Percentiles rank a stretch among this genome's conserved stretches.
These are phyloP conservation scores for Persicaria tinctoria DNA, from an alignment of 148 eudicot species.

Conservation along the genomic window DNA sequence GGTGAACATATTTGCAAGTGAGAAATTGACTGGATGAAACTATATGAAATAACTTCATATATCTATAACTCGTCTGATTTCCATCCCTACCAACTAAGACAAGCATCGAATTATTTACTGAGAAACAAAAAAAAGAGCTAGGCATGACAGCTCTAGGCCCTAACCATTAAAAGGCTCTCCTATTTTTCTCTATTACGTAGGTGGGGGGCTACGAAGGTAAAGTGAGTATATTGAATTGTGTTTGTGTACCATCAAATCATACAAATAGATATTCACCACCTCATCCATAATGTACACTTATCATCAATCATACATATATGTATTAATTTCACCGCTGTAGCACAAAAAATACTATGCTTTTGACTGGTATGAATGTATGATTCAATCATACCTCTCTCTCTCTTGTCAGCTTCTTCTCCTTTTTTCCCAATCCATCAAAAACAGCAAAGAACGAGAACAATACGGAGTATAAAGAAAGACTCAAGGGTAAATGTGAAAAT, in stretches of 20 bases:
- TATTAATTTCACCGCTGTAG: not conserved
- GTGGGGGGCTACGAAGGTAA: not conserved
- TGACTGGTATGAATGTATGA: not conserved
- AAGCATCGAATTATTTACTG: too few species aligned
- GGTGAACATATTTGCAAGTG: too few species aligned
- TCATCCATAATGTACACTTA: not conserved
- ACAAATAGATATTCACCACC: not conserved
- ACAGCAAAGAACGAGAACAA: too few species aligned
- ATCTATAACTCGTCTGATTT: too few species aligned
- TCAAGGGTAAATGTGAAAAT: too few species aligned
- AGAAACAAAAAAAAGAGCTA: not conserved
- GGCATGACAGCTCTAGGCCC: not conserved
- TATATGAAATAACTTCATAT: too few species aligned
- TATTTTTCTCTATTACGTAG: not conserved
- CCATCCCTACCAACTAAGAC: too few species aligned
- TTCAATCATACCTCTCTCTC: not conserved
- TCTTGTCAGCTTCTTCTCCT: not conserved
- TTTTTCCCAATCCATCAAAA: not conserved
- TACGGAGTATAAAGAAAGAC: too few species aligned
- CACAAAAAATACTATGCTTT: not conserved
- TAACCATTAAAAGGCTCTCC: not conserved
- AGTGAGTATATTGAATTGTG: slow-evolving; percentile 6
- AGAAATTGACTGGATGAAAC: too few species aligned
- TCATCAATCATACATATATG: not conserved
- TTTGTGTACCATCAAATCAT: slow-evolving; percentile 9